Conservation (phyloP, 352 stramenopile species). For the Phytophthora cactorum region DNA sequence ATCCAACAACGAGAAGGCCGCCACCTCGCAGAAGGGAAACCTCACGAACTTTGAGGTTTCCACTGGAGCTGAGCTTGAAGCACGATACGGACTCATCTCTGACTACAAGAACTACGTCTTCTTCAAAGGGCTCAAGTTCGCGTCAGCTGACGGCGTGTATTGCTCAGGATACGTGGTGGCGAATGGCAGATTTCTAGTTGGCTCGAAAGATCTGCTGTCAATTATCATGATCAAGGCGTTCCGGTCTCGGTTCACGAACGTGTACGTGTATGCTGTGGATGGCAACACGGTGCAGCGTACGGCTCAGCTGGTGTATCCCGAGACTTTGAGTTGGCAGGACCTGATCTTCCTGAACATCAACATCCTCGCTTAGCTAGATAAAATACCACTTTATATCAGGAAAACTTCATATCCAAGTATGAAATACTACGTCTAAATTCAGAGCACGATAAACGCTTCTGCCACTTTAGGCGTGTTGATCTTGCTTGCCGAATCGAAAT, state of each 20-base stretch:
- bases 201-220: conserved; percentile 36
- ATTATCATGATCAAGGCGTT: conserved; percentile 51
- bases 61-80: conserved; percentile 32
- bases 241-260: conserved; percentile 42
- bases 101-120: conserved; percentile 45
- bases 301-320: conserved; percentile 37
- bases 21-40: conserved; percentile 27
- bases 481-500: no score
- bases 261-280: conserved; percentile 41
- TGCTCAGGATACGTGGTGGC: conserved; percentile 47
- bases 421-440: not conserved
- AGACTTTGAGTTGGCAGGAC: conserved; percentile 41
- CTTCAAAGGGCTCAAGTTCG: conserved; percentile 47
- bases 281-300: conserved; percentile 39
- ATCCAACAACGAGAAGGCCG: conserved; percentile 28
- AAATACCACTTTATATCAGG: not conserved
- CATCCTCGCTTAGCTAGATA: conserved; percentile 28
- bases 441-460: not conserved
- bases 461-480: no score
- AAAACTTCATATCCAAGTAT: not conserved
- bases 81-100: conserved; percentile 35
- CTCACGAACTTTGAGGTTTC: conserved; percentile 39
- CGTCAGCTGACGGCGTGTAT: conserved; percentile 46
- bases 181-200: conserved; percentile 45
- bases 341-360: conserved; percentile 41